Conservation (phyloP, 495 filamentous ascomycete species). For the Neurospora sp. region DNA sequence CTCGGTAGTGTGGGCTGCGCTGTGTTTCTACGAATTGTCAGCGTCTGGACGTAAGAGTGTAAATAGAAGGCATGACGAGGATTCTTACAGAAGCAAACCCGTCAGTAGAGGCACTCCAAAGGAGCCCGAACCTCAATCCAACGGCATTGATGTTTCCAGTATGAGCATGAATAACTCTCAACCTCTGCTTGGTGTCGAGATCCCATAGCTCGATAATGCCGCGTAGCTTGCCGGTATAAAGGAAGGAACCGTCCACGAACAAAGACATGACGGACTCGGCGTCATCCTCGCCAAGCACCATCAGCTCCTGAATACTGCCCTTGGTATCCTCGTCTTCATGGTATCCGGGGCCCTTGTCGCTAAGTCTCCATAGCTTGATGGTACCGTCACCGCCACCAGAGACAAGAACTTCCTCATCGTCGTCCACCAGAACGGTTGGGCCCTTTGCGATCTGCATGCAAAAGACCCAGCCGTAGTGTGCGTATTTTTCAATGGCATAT, state of each 20-base stretch:
- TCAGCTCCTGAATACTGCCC: slow-evolving; percentile 49
- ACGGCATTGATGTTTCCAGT: slow-evolving; percentile 79
- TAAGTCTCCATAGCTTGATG: slow-evolving; percentile 80
- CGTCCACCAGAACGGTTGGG: slow-evolving; percentile 46
- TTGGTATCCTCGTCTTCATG: slow-evolving; percentile 29
- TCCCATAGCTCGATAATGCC: slow-evolving; percentile 97
- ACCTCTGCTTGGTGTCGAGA: slow-evolving; percentile 82
- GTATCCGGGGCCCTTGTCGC: slow-evolving; percentile 23
- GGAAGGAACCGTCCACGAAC: slow-evolving; percentile 72
- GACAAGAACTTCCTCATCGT: slow-evolving; percentile 68
- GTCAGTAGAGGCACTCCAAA: slow-evolving; percentile 74
- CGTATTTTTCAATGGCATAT: slow-evolving; percentile 73
- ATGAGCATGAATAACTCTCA: slow-evolving; percentile 71
- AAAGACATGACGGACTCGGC: slow-evolving; percentile 72
- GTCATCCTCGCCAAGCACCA: slow-evolving; percentile 66
- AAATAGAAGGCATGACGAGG: neutral
- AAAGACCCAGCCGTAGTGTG: slow-evolving; percentile 91
- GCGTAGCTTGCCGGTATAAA: slow-evolving; percentile 80
- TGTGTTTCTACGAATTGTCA: slow-evolving; percentile 39
- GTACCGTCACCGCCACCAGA: slow-evolving; percentile 90
- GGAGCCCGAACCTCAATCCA: slow-evolving; percentile 67
- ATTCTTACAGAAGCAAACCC: slow-evolving; percentile 66
- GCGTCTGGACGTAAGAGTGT: neutral
- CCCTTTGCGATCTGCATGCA: slow-evolving; percentile 79
- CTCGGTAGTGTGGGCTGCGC: slow-evolving; percentile 44